Percentiles rank a stretch among this genome's conserved stretches.
Evolutionary conservation across 2,329 filamentous ascomycete species (phyloP).

Genomic region (Pestalotiopsis sp.): DNA sequence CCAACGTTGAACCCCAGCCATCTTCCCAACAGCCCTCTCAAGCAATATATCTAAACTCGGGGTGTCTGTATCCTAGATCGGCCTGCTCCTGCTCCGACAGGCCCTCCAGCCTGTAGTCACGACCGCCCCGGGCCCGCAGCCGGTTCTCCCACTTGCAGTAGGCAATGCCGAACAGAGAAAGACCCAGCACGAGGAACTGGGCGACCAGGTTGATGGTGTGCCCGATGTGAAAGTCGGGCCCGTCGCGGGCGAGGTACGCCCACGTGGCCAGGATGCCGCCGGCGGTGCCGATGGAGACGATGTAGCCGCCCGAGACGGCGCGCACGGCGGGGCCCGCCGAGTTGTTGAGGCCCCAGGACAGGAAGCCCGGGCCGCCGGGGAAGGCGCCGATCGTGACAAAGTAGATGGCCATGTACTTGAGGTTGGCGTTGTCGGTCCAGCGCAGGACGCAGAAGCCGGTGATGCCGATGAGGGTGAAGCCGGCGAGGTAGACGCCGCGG

Average conservation of each 20-base stretch:
- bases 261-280: conserved; percentile 60
- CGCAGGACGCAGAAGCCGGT: conserved; percentile 56
- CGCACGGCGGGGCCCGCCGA: conserved; percentile 58
- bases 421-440: conserved; percentile 36
- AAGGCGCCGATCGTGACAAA: conserved; percentile 60
- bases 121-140: conserved; percentile 47
- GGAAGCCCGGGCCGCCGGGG: conserved; percentile 59
- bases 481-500: conserved; percentile 44
- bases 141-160: conserved; percentile 60
- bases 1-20: too few relatives aligned
- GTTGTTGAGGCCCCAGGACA: conserved; percentile 64
- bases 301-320: conserved; percentile 58
- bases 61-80: conserved; percentile 56
- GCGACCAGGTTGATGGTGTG: conserved; percentile 61
- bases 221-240: conserved; percentile 49
- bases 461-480: conserved; percentile 45
- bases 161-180: conserved; percentile 50
- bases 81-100: conserved; percentile 47
- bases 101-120: conserved; percentile 52
- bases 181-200: conserved; percentile 45
- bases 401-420: conserved; percentile 55
- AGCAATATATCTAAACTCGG: conserved; percentile 58
- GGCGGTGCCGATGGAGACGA: conserved; percentile 57
- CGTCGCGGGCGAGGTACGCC: conserved; percentile 54
- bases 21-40: conserved; percentile 24